Evolutionary conservation across 352 stramenopile genomes (phyloP).

Genomic region (Thalassiosira exigua): DNA sequence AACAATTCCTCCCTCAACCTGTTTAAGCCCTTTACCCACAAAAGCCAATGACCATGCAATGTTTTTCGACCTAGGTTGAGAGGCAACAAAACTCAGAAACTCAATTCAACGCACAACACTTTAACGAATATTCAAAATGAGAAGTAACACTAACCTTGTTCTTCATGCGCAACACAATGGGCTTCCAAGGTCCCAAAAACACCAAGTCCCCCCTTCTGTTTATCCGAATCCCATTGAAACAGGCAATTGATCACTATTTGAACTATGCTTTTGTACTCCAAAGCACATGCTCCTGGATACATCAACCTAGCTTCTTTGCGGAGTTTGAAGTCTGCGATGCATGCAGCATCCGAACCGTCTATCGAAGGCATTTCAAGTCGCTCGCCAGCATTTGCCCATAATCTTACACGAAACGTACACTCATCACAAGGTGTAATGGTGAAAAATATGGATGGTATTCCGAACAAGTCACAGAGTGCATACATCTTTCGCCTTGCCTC

Average conservation of each 20-base stretch:
- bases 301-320: slow-evolving; percentile 12
- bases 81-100: too few relatives aligned
- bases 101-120: too few relatives aligned
- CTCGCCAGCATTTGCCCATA: slow-evolving; percentile 13
- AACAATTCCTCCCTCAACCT: slow-evolving; percentile 12
- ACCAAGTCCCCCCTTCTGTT: slow-evolving; percentile 4
- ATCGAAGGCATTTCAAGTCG: slow-evolving; percentile 4
- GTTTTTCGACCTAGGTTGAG: slow-evolving; percentile 23
- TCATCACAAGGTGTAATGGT: slow-evolving; percentile 20
- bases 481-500: slow-evolving; percentile 19
- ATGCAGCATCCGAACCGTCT: slow-evolving; percentile 6
- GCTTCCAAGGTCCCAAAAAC: slow-evolving; percentile 20
- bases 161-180: slow-evolving; percentile 22
- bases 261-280: slow-evolving; percentile 26
- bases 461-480: slow-evolving; percentile 20
- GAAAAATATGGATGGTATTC: slow-evolving; percentile 29
- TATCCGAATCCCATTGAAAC: slow-evolving; percentile 20
- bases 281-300: slow-evolving; percentile 29
- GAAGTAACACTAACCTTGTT: slow-evolving; percentile 23
- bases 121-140: not conserved
- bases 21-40: slow-evolving; percentile 17
- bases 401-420: slow-evolving; percentile 11
- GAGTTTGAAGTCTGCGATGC: slow-evolving; percentile 13
- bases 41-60: slow-evolving; percentile 24
- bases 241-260: slow-evolving; percentile 15